Evolutionary conservation across 495 filamentous ascomycete species (phyloP), one percentile per base, ranked within the genome.

Genomic region (Corynascus novoguineensis): DNA sequence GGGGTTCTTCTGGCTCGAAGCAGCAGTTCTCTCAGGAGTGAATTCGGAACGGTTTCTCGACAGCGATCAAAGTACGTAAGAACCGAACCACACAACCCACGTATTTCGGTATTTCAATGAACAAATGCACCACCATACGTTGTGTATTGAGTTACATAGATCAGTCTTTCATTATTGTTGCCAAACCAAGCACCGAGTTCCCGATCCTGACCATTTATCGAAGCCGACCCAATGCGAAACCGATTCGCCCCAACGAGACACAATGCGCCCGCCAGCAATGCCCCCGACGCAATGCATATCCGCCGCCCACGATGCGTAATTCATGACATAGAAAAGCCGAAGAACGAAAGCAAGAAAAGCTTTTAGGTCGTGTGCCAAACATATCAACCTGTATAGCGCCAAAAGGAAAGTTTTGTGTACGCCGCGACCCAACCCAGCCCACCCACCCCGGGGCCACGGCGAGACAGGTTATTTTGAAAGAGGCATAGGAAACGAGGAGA

Each of bases 321-420:
- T 46, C 35, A 47, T 35, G 42, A 45, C 41, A 55, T n/a, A 46
- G 29, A 21, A 34, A 55, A 46, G 0, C 10, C 7, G 14, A 37
- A 35, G 25, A 44, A 53, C 14, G 17, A 17, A 21, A 12, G 5
- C 12, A 21, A 34, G 15, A n/a, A 1, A 24, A 0, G 3, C 25
- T 15, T 32, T 28, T 24, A 32, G 19, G 3, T n/a, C 27, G 11
- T n/a, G 37, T 37, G 46, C 24, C 52, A 21, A 47, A 45, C 15
- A 54, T 31, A 21, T n/a, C 52, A 46, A 47, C 38, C 52, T 55
- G 42, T 54, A 54, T 40, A 54, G 25, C 12, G 38, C n/a, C n/a
- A 38, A 55, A 55, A n/a, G 3, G 28, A 19, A 37, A 37, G 8
- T 46, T 55, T 55, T 46, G 29, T 46, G 40, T 35, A 35, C 22